Conservation (phyloP, 1,284 basidiomycete genomes). For the Trichosporon coremiiforme region DNA sequence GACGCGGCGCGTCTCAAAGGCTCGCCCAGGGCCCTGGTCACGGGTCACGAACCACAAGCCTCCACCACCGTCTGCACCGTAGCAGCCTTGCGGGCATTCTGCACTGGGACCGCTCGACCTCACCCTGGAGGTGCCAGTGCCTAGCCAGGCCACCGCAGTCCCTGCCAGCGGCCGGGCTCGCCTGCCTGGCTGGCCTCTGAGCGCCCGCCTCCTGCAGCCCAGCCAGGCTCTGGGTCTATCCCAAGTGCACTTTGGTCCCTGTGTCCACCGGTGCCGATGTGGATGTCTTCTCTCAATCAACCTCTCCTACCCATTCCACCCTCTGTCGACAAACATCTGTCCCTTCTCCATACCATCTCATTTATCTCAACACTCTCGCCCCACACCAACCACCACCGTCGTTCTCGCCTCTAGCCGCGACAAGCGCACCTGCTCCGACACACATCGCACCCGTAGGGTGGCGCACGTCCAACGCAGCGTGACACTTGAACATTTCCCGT, state of each 20-base stretch:
- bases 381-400: background rate
- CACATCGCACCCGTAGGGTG: background rate
- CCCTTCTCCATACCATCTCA: background rate
- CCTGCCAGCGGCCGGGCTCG: background rate
- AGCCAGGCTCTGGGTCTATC: background rate
- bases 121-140: background rate
- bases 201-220: background rate
- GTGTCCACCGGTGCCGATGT: background rate
- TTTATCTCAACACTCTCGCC: too few species aligned
- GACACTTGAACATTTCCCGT: conserved; percentile 10
- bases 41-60: conserved; percentile 7
- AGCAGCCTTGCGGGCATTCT: background rate
- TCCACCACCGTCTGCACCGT: background rate
- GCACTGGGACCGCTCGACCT: background rate
- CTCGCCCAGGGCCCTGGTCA: background rate
- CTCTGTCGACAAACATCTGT: background rate
- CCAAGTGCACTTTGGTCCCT: conserved; percentile 5
- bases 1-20: background rate
- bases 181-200: too few species aligned
- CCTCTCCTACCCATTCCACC: background rate
- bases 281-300: conserved; percentile 7
- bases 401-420: background rate
- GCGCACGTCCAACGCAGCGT: conserved; percentile 14
- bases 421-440: background rate
- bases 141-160: background rate